Evolutionary conservation across 2,329 filamentous ascomycete genomes (phyloP).

Genomic region (Epichloe amarillans): DNA sequence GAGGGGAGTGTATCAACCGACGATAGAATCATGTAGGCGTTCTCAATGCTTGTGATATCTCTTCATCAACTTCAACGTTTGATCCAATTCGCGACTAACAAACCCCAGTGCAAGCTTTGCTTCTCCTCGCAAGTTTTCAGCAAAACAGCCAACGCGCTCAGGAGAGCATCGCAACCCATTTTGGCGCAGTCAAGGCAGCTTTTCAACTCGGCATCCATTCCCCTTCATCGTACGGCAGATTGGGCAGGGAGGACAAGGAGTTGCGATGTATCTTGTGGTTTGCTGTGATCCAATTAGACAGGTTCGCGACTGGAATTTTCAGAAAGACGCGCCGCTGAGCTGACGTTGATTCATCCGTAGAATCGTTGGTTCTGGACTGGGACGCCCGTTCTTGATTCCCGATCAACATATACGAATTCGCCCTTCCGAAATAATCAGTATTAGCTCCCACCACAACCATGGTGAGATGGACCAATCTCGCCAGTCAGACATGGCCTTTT

Average conservation of each 20-base stretch:
- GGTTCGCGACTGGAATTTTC: slow-evolving; percentile 5
- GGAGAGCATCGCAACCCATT: slow-evolving; percentile 19
- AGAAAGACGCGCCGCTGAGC: neutral
- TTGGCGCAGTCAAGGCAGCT: slow-evolving; percentile 17
- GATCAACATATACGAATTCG: slow-evolving; percentile 6
- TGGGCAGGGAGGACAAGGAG: slow-evolving; percentile 12
- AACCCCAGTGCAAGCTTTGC: slow-evolving; percentile 16
- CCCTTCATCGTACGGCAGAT: slow-evolving; percentile 13
- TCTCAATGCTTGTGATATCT: too few relatives aligned
- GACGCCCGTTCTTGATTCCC: slow-evolving; percentile 11
- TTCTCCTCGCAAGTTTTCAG: slow-evolving; percentile 19
- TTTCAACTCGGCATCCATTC: slow-evolving; percentile 23
- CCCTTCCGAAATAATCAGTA: slow-evolving; percentile 2
- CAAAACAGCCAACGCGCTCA: slow-evolving; percentile 22
- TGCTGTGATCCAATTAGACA: slow-evolving; percentile 18
- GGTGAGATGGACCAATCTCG: neutral
- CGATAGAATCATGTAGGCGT: slow-evolving; percentile 9
- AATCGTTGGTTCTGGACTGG: slow-evolving; percentile 11
- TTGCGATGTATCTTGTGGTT: slow-evolving; percentile 18
- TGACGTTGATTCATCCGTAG: neutral
- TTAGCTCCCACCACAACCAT: neutral
- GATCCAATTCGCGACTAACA: neutral
- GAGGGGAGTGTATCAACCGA: slow-evolving; percentile 12
- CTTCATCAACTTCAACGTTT: too few relatives aligned
- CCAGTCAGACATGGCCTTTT: slow-evolving; percentile 8